phyloP scores from a whole-genome alignment of 257 asterid species.

The Penstemon davidsonii region DNA sequence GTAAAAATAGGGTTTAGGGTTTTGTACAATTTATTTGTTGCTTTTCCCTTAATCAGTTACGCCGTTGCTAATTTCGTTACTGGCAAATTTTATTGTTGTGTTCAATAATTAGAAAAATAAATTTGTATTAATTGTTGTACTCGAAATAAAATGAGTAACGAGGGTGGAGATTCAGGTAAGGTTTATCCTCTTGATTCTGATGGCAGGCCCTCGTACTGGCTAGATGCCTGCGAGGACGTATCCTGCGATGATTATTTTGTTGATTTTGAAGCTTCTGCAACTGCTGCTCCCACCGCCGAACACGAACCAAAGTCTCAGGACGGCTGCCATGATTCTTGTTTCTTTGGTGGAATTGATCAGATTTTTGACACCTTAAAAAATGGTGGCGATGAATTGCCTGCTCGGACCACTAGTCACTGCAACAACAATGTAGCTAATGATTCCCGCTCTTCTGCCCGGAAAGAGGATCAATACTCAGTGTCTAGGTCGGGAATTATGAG shows the following conservation, averaged over 20 bases:
- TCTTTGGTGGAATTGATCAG: conserved; percentile 75
- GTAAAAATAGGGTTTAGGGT: conserved; percentile 16
- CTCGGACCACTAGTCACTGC: conserved; percentile 9
- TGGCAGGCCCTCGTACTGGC: conserved; percentile 74
- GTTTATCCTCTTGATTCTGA: conserved; percentile 32
- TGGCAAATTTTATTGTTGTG: conserved; percentile 16
- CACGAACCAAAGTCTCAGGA: conserved; percentile 26
- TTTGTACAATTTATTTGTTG: conserved; percentile 26
- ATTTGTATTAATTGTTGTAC: not conserved
- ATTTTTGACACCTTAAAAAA: conserved; percentile 60
- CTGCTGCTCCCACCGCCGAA: conserved; percentile 19
- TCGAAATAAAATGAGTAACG: conserved; percentile 50
- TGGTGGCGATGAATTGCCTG: conserved; percentile 42
- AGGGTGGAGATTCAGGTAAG: conserved; percentile 42
- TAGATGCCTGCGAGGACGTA: conserved; percentile 86
- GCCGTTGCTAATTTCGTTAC: conserved; percentile 3
- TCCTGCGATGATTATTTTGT: conserved; percentile 64
- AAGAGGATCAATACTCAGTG: conserved; percentile 23
- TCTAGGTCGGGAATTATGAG: conserved; percentile 29
- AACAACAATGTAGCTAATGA: conserved; percentile 23
- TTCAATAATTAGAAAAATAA: not conserved
- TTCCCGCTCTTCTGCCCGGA: conserved; percentile 22
- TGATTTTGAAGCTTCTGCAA: conserved; percentile 40
- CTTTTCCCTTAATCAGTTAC: conserved; percentile 12
- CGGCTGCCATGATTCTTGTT: conserved; percentile 51